A percentile compares a stretch with the other conserved stretches of the same genome.
Conservation (phyloP, 139 green algal genomes). For the Chlamydomonas incerta region DNA sequence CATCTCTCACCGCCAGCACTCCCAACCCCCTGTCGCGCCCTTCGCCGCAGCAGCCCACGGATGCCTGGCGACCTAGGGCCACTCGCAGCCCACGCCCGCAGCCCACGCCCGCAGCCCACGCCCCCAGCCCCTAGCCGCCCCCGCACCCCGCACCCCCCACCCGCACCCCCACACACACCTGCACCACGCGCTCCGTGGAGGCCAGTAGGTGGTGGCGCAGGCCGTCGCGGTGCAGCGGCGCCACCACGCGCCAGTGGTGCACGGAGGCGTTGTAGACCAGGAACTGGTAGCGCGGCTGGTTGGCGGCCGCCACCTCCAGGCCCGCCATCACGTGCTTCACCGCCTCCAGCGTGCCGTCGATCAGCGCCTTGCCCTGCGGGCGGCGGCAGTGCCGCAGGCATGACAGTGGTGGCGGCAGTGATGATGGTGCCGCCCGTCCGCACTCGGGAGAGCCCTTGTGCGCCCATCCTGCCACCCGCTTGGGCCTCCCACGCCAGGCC, state of each 20-base stretch:
- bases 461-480: no score
- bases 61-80: no score
- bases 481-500: no score
- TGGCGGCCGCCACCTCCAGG: constrained; percentile 46
- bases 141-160: background rate
- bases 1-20: background rate
- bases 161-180: constrained; percentile 19
- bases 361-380: constrained; percentile 51
- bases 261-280: constrained; percentile 77
- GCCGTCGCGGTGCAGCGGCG: constrained; percentile 62
- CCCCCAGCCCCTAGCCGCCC: no score
- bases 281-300: constrained; percentile 61
- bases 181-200: constrained; percentile 57
- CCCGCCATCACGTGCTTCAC: constrained; percentile 62
- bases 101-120: no score
- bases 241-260: constrained; percentile 69
- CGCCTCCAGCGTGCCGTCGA: constrained; percentile 63
- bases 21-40: no score
- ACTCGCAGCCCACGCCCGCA: no score
- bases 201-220: constrained; percentile 63
- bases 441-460: no score
- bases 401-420: no score
- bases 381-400: background rate
- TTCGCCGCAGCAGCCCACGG: no score
- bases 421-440: no score